These are phyloP conservation scores for Hortiboletus campestris DNA, from an alignment of 768 basidiomycete genomes.

Conservation along the genomic window DNA sequence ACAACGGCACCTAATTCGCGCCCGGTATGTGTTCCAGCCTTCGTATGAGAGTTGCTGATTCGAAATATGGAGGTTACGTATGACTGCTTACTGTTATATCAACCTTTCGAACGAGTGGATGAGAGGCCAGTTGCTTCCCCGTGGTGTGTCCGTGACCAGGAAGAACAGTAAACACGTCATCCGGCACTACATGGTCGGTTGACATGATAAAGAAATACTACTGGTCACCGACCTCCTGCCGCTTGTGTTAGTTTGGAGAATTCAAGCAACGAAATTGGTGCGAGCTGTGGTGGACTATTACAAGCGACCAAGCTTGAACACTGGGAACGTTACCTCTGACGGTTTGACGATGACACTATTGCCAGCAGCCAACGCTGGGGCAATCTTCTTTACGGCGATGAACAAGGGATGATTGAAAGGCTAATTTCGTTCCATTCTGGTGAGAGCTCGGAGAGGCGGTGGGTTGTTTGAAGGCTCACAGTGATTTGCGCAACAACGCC, in stretches of 20 bases:
- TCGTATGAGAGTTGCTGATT: not conserved
- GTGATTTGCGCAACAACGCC: conserved; percentile 91
- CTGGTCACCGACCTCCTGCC: conserved; percentile 56
- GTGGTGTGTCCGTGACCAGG: conserved; percentile 68
- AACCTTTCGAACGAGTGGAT: conserved; percentile 72
- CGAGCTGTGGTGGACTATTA: conserved; percentile 43
- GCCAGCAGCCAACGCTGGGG: conserved; percentile 80
- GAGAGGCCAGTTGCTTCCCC: conserved; percentile 61
- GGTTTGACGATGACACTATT: conserved; percentile 84
- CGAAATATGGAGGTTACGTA: not conserved
- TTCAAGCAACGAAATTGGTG: conserved; percentile 77
- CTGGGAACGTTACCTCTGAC: conserved; percentile 52
- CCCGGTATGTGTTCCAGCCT: conserved; percentile 81
- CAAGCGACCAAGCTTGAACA: not conserved
- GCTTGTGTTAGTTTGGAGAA: conserved; percentile 63
- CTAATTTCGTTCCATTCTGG: conserved; percentile 33
- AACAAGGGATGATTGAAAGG: conserved; percentile 90
- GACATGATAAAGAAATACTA: not conserved
- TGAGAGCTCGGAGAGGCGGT: not conserved
- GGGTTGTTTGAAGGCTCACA: conserved; percentile 37
- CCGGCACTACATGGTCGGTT: conserved; percentile 54
- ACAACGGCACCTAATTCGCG: conserved; percentile 70
- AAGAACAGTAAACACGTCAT: conserved; percentile 68
- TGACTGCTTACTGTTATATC: conserved; percentile 68
- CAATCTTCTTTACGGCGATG: conserved; percentile 87